These are phyloP conservation scores for Auriscalpium vulgare DNA, from an alignment of 768 basidiomycete genomes.

Conservation along the genomic window DNA sequence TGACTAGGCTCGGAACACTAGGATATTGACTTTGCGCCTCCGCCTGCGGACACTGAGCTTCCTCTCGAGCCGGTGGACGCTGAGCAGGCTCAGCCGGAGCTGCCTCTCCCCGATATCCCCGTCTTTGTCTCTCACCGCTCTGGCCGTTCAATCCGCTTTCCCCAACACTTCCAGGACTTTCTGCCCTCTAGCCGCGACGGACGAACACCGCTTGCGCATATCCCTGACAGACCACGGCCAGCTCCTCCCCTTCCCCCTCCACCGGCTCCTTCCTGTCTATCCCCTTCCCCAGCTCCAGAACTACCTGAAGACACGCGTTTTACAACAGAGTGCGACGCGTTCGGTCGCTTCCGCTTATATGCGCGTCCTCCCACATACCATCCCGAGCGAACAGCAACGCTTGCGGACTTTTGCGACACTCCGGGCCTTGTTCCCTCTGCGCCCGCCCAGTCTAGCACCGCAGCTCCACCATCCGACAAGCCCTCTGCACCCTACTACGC, in stretches of 20 bases:
- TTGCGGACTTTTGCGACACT: background rate
- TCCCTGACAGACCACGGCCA: background rate
- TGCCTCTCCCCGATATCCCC: background rate
- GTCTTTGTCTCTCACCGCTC: background rate
- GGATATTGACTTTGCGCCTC: background rate
- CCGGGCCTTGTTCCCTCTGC: background rate
- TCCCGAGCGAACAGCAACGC: background rate
- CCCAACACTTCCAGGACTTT: background rate
- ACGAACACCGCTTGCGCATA: background rate
- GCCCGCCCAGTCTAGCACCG: background rate
- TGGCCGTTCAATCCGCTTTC: background rate
- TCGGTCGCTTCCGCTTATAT: background rate
- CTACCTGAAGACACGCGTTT: background rate
- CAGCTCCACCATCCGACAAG: background rate
- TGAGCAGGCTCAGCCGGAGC: background rate
- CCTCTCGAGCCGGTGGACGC: background rate
- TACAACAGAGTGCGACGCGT: background rate
- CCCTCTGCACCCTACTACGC: background rate
- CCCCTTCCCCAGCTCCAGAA: background rate
- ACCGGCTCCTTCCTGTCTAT: background rate
- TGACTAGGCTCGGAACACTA: background rate
- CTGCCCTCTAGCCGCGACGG: background rate
- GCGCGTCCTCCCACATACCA: background rate
- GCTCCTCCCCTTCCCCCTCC: background rate
- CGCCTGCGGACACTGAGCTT: background rate